Percentiles rank a stretch among this genome's conserved stretches.
These are phyloP conservation scores for Craspedostauros australis DNA, from an alignment of 108 stramenopile species.

Conservation along the genomic window DNA sequence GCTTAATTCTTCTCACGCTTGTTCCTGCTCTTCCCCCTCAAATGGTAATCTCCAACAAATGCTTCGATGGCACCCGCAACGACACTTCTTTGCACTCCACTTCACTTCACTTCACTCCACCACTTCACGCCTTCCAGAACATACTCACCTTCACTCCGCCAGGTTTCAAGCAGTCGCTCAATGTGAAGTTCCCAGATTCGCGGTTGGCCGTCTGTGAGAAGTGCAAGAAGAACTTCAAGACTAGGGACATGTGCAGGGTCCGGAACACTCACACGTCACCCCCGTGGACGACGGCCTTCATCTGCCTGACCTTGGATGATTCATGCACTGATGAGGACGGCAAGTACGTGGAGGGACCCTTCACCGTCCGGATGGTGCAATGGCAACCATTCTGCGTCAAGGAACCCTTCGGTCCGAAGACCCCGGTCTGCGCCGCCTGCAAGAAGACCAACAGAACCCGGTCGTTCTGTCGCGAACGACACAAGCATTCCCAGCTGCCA, in stretches of 20 bases:
- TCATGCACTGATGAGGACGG: constrained; percentile 56
- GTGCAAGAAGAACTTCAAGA: constrained; percentile 88
- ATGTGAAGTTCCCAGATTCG: constrained; percentile 76
- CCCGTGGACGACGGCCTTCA: constrained; percentile 79
- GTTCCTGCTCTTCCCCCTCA: too few species aligned
- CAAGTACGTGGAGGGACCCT: constrained; percentile 50
- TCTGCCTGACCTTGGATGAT: constrained; percentile 67
- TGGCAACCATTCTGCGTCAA: constrained; percentile 49
- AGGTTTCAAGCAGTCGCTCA: constrained; percentile 65
- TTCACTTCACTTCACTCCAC: background rate
- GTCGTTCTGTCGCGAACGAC: constrained; percentile 55
- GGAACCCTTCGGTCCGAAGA: constrained; percentile 32
- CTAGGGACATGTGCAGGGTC: constrained; percentile 71
- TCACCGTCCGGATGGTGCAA: constrained; percentile 52
- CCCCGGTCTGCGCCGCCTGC: constrained; percentile 66
- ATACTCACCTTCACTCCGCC: constrained; percentile 58
- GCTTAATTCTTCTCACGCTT: too few species aligned
- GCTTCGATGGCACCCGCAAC: background rate
- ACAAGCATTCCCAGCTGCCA: constrained; percentile 60
- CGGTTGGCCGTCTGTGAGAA: constrained; percentile 73
- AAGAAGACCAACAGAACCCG: constrained; percentile 70
- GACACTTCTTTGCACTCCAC: background rate
- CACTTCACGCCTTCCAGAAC: constrained; percentile 23
- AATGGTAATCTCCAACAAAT: background rate
- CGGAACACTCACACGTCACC: constrained; percentile 65